Evolutionary conservation across 345 rosid genomes (phyloP).

Genomic region (Eucalyptus sideroxylon): DNA sequence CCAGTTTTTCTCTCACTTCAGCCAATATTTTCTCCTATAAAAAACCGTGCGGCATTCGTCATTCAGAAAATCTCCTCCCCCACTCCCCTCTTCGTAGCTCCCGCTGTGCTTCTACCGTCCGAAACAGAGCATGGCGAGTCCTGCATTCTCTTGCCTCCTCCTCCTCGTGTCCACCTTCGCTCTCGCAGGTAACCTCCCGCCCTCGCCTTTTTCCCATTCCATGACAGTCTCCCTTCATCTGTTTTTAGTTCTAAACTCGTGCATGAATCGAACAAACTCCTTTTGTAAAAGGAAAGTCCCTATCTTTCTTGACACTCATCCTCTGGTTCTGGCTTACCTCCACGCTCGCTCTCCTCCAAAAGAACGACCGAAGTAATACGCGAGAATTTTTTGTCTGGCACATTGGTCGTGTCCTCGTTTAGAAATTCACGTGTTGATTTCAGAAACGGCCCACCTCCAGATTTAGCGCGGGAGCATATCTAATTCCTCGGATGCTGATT

Average conservation of each 20-base stretch:
- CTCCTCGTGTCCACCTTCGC: slow-evolving; percentile 9
- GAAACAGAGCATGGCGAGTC: slow-evolving; percentile 4
- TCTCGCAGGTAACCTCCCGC: slow-evolving; percentile 15
- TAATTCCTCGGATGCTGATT: not conserved
- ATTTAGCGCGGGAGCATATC: not conserved
- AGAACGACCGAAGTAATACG: not conserved
- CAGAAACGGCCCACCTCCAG: not conserved
- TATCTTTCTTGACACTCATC: not conserved
- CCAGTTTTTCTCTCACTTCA: not conserved
- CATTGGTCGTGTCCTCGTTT: not conserved
- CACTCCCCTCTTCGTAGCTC: not conserved
- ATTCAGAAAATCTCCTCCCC: not conserved
- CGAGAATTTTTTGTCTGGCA: not conserved
- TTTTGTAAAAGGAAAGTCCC: not conserved
- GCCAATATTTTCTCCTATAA: not conserved
- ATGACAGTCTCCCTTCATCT: not conserved
- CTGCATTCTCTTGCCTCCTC: not conserved
- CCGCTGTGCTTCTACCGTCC: not conserved
- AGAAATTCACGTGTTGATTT: not conserved
- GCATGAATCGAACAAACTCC: not conserved
- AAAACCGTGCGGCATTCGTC: not conserved
- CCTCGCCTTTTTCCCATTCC: not conserved
- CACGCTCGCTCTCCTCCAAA: not conserved
- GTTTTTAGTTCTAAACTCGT: not conserved
- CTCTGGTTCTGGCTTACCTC: not conserved